These are phyloP conservation scores for Penicillium sp. DNA, from an alignment of 2,329 filamentous ascomycete species.

Conservation along the genomic window DNA sequence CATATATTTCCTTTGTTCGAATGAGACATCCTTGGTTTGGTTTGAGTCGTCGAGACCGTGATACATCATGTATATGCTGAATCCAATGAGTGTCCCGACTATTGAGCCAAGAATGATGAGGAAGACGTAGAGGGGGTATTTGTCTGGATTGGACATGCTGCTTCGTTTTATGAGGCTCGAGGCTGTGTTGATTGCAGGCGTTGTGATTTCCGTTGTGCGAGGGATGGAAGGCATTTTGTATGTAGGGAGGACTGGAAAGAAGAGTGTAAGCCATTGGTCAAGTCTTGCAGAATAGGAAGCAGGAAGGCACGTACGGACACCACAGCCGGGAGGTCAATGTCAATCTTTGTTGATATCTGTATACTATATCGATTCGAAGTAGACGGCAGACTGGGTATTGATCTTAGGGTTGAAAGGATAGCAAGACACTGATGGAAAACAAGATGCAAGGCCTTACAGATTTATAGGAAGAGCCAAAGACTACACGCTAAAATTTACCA, in stretches of 20 bases:
- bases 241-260: background rate
- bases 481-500: background rate
- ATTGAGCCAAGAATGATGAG: constrained; percentile 32
- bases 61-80: constrained; percentile 21
- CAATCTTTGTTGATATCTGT: background rate
- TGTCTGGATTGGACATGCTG: constrained; percentile 2
- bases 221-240: constrained; percentile 4
- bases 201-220: background rate
- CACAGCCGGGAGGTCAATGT: background rate
- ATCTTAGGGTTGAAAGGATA: background rate
- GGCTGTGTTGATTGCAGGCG: constrained; percentile 2
- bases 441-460: background rate
- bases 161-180: constrained; percentile 18
- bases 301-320: background rate
- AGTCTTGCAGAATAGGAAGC: background rate
- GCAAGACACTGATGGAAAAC: background rate
- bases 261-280: background rate
- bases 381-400: too few relatives aligned
- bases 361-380: background rate
- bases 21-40: constrained; percentile 13
- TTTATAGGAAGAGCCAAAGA: background rate
- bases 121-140: constrained; percentile 27
- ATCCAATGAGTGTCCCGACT: constrained; percentile 21
- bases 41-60: constrained; percentile 21
- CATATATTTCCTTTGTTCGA: constrained; percentile 34